Evolutionary conservation across 1,139 yeast genomes (phyloP).

Genomic region (Arxiozyma heterogenica): DNA sequence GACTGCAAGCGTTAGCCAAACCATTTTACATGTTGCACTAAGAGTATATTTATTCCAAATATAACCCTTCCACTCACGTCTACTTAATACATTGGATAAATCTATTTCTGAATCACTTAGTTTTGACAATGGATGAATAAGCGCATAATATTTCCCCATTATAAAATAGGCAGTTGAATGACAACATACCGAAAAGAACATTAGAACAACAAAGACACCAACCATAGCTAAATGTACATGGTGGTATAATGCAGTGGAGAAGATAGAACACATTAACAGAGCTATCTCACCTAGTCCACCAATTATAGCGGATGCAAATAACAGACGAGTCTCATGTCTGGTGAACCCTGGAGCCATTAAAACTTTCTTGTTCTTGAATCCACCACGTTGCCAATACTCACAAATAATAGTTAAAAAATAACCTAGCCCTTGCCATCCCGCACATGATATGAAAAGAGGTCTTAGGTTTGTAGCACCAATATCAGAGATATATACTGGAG

Average conservation of each 20-base stretch:
- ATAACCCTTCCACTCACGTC: conserved; percentile 22
- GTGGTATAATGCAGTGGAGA: conserved; percentile 54
- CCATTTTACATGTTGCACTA: conserved; percentile 44
- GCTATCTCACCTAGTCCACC: conserved; percentile 69
- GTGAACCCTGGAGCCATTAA: conserved; percentile 34
- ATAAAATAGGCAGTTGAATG: conserved; percentile 51
- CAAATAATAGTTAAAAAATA: conserved; percentile 47
- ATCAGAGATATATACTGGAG: conserved; percentile 70
- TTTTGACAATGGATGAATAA: conserved; percentile 25
- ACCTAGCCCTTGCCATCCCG: conserved; percentile 70
- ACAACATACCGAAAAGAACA: conserved; percentile 55
- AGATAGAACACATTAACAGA: conserved; percentile 63
- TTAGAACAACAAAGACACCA: conserved; percentile 59
- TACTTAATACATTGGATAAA: neutral
- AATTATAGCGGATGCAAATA: conserved; percentile 29
- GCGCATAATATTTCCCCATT: conserved; percentile 48
- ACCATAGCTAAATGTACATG: conserved; percentile 64
- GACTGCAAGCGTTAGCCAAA: conserved; percentile 65
- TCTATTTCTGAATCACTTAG: conserved; percentile 2
- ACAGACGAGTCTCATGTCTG: conserved; percentile 31
- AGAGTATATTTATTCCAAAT: conserved; percentile 38
- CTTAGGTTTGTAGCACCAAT: conserved; percentile 78
- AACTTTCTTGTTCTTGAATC: neutral
- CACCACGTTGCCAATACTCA: conserved; percentile 28
- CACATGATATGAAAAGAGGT: conserved; percentile 74